A percentile compares a stretch with the other conserved stretches of the same genome.
Evolutionary conservation across 176 grass and related monocot genomes (phyloP).

Genomic region (Cocos nucifera): DNA sequence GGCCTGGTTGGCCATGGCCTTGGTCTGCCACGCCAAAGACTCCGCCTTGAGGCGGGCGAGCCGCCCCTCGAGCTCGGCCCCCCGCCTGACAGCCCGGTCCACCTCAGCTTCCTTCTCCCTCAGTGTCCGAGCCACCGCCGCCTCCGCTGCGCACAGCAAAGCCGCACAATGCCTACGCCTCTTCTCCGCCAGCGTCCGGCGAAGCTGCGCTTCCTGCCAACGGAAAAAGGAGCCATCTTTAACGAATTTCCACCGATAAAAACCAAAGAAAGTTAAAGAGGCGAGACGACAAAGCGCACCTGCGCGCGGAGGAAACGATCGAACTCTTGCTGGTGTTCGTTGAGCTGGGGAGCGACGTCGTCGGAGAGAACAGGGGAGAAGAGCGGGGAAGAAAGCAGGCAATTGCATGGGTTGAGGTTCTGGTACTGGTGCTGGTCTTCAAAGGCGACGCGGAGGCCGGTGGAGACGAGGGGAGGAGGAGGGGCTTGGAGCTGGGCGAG

Average conservation of each 20-base stretch:
- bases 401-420: slow-evolving; percentile 26
- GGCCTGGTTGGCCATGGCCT: slow-evolving; percentile 56
- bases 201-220: slow-evolving; percentile 50
- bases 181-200: slow-evolving; percentile 45
- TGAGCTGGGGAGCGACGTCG: slow-evolving; percentile 50
- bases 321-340: slow-evolving; percentile 50
- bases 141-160: slow-evolving; percentile 31
- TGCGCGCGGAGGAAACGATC: slow-evolving; percentile 57
- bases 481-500: slow-evolving; percentile 36
- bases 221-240: background rate
- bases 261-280: background rate
- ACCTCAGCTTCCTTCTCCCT: slow-evolving; percentile 54
- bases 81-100: slow-evolving; percentile 23
- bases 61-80: slow-evolving; percentile 49
- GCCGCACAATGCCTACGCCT: slow-evolving; percentile 37
- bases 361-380: slow-evolving; percentile 22
- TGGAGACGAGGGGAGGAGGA: slow-evolving; percentile 43
- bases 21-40: slow-evolving; percentile 62
- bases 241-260: too few species aligned
- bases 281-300: slow-evolving; percentile 18
- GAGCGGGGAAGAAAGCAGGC: slow-evolving; percentile 14
- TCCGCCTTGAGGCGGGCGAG: slow-evolving; percentile 51
- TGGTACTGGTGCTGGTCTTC: slow-evolving; percentile 52
- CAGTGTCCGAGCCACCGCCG: slow-evolving; percentile 22
- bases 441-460: slow-evolving; percentile 67